Percentiles rank a stretch among this genome's conserved stretches.
These are phyloP conservation scores for Capronia americana DNA, from an alignment of 2,329 filamentous ascomycete species.

Conservation along the genomic window DNA sequence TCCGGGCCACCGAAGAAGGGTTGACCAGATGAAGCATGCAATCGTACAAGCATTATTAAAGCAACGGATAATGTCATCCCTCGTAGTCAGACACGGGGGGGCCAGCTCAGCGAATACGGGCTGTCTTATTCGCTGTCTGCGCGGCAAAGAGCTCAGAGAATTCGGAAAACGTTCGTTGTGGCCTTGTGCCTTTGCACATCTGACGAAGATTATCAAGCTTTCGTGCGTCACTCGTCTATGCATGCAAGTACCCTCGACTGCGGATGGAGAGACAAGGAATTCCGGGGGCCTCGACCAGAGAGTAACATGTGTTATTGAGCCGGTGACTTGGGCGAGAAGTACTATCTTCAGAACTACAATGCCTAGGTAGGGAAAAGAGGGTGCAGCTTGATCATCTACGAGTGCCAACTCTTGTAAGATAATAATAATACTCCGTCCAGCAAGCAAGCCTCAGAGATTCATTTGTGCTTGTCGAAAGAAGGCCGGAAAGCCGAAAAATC, in stretches of 20 bases:
- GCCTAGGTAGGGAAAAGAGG: too few species aligned
- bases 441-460: neutral
- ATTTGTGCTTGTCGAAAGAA: neutral
- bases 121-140: neutral
- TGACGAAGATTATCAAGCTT: constrained; percentile 13
- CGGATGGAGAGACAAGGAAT: too few species aligned
- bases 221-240: too few species aligned
- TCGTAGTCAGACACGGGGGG: neutral
- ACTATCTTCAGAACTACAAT: too few species aligned
- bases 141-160: neutral
- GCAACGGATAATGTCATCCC: neutral
- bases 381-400: too few species aligned
- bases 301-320: too few species aligned
- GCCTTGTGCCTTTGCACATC: neutral
- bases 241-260: too few species aligned
- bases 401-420: too few species aligned
- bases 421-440: too few species aligned
- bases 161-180: neutral
- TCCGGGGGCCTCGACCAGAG: too few species aligned
- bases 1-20: constrained; percentile 2
- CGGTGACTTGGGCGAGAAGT: too few species aligned
- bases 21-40: neutral
- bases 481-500: constrained; percentile 6
- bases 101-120: constrained; percentile 1
- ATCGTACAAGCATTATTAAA: neutral